A percentile compares a stretch with the other conserved stretches of the same genome.
Evolutionary conservation across 2,329 filamentous ascomycete genomes (phyloP).

Genomic region (Balansia obtecta): DNA sequence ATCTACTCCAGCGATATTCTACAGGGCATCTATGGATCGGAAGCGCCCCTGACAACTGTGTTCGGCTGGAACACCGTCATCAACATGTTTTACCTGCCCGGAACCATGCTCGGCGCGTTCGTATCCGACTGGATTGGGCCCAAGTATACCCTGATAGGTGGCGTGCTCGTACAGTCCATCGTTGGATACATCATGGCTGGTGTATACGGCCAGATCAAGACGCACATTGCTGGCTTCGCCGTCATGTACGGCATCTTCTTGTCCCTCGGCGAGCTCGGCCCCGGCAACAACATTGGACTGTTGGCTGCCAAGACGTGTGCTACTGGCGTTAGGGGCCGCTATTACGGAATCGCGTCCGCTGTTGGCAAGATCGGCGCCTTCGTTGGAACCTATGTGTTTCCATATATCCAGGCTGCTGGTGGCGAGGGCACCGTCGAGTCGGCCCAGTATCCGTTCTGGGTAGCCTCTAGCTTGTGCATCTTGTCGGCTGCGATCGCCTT

Average conservation of each 20-base stretch:
- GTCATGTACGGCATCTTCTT: conserved; percentile 26
- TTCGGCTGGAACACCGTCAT: conserved; percentile 86
- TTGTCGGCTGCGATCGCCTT: conserved; percentile 49
- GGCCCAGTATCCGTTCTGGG: conserved; percentile 83
- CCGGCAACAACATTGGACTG: conserved; percentile 84
- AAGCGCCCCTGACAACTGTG: conserved; percentile 55
- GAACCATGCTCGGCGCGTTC: conserved; percentile 65
- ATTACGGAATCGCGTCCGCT: conserved; percentile 61
- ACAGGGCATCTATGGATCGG: conserved; percentile 44
- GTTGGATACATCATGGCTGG: conserved; percentile 86
- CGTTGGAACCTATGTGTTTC: conserved; percentile 73
- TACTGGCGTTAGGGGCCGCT: conserved; percentile 67
- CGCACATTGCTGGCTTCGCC: conserved; percentile 26
- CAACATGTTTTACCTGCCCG: conserved; percentile 82
- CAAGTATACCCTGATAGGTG: conserved; percentile 57
- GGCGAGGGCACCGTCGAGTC: conserved; percentile 38
- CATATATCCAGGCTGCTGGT: conserved; percentile 32
- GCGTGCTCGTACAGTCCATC: conserved; percentile 59
- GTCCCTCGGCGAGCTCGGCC: conserved; percentile 46
- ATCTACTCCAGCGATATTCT: conserved; percentile 76
- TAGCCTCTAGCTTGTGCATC: conserved; percentile 67
- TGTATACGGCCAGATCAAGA: conserved; percentile 57
- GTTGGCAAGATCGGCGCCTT: conserved; percentile 72
- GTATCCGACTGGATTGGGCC: conserved; percentile 70
- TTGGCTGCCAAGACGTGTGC: conserved; percentile 80